A percentile compares a stretch with the other conserved stretches of the same genome.
phyloP scores from a whole-genome alignment of 257 asterid species.

The Galeopsis tetrahit region DNA sequence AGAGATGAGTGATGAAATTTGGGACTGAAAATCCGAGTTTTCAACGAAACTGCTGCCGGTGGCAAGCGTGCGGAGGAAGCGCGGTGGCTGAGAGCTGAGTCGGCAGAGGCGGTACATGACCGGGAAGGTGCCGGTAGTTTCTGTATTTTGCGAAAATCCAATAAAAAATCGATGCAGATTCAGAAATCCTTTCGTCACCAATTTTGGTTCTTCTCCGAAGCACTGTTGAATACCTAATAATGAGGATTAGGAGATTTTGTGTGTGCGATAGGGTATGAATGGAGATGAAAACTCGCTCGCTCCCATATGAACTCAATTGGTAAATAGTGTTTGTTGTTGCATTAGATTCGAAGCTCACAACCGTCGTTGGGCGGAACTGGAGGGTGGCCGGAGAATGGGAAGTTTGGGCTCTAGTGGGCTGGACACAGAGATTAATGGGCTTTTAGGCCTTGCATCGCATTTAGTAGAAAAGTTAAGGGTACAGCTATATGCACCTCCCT shows the following conservation, averaged over 20 bases:
- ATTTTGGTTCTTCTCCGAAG: neutral
- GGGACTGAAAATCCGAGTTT: conserved; percentile 40
- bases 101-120: conserved; percentile 50
- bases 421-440: neutral
- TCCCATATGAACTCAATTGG: neutral
- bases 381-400: neutral
- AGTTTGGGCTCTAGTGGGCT: neutral
- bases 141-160: neutral
- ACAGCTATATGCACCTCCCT: too few relatives aligned
- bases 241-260: neutral
- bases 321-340: neutral
- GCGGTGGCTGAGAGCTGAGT: conserved; percentile 37
- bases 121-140: neutral
- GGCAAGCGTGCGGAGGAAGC: conserved; percentile 28
- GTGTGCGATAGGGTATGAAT: neutral
- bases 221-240: neutral
- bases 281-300: neutral
- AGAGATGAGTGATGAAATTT: conserved; percentile 51
- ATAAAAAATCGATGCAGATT: neutral
- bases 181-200: neutral
- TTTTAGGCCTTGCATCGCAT: neutral
- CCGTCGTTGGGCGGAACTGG: neutral
- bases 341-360: neutral
- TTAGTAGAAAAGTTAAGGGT: neutral
- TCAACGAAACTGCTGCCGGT: conserved; percentile 24